These are phyloP conservation scores for Globisporangium ultimum DNA, from an alignment of 352 stramenopile species.

Conservation along the genomic window DNA sequence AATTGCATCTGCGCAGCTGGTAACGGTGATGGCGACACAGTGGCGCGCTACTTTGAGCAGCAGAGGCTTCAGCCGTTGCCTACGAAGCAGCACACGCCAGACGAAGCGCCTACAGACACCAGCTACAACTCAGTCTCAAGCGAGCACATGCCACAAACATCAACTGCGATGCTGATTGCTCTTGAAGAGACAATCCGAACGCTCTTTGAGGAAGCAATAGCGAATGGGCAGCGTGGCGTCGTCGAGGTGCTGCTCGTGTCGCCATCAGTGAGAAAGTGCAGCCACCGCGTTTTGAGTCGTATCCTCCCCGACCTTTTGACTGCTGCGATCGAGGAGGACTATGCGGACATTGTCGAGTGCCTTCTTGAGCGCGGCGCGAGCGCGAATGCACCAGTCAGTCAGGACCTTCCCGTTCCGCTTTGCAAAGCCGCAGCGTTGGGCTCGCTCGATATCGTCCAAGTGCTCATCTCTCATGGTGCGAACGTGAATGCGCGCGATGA, in stretches of 20 bases:
- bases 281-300: too few species aligned
- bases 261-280: neutral
- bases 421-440: too few species aligned
- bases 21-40: neutral
- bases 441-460: too few species aligned
- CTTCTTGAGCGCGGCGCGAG: neutral
- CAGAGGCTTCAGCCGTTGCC: too few species aligned
- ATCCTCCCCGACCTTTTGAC: neutral
- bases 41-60: constrained; percentile 2
- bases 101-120: too few species aligned
- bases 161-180: neutral
- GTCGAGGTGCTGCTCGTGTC: neutral
- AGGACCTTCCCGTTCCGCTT: too few species aligned
- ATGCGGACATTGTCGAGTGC: constrained; percentile 1
- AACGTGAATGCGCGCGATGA: neutral
- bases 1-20: constrained; percentile 4
- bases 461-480: too few species aligned
- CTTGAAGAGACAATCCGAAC: neutral
- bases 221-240: neutral
- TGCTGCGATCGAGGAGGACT: neutral
- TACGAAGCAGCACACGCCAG: too few species aligned
- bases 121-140: too few species aligned
- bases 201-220: constrained; percentile 3
- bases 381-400: neutral
- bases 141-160: too few species aligned